A percentile compares a stretch with the other conserved stretches of the same genome.
These are phyloP conservation scores for Corynespora cassiicola DNA, from an alignment of 2,329 filamentous ascomycete species.

Conservation along the genomic window DNA sequence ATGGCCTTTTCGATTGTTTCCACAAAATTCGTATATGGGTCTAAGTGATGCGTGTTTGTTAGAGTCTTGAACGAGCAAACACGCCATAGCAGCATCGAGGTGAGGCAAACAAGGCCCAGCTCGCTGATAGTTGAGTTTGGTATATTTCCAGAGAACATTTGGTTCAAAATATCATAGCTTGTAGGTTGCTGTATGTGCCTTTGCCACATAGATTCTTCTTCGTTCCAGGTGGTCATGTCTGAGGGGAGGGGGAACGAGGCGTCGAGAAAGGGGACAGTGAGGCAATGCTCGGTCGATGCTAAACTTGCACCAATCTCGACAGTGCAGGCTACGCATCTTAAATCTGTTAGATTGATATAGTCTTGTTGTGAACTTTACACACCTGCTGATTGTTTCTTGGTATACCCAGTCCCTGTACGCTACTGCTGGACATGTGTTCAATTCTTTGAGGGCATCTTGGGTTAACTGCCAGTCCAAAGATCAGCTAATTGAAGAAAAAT, in stretches of 20 bases:
- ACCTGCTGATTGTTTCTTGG: constrained; percentile 3
- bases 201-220: constrained; percentile 1
- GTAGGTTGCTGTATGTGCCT: not conserved
- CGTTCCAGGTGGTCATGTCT: not conserved
- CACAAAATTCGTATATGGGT: not conserved
- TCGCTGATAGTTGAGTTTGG: constrained; percentile 2
- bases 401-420: constrained; percentile 3
- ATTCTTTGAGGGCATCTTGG: constrained; percentile 1
- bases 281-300: constrained; percentile 1
- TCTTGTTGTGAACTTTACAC: not conserved
- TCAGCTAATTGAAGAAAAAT: not conserved
- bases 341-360: not conserved
- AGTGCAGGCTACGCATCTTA: constrained; percentile 5
- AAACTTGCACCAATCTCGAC: constrained; percentile 3
- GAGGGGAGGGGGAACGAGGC: constrained; percentile 5
- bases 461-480: not conserved
- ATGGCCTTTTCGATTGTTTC: not conserved
- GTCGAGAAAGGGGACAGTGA: constrained; percentile 3
- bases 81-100: constrained; percentile 3
- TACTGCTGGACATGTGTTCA: not conserved
- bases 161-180: not conserved
- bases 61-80: constrained; percentile 5
- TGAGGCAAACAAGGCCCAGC: constrained; percentile 1
- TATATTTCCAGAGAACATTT: constrained; percentile 2
- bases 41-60: not conserved